These are phyloP conservation scores for Pseudogymnoascus sp. DNA, from an alignment of 2,329 filamentous ascomycete species.

Conservation along the genomic window DNA sequence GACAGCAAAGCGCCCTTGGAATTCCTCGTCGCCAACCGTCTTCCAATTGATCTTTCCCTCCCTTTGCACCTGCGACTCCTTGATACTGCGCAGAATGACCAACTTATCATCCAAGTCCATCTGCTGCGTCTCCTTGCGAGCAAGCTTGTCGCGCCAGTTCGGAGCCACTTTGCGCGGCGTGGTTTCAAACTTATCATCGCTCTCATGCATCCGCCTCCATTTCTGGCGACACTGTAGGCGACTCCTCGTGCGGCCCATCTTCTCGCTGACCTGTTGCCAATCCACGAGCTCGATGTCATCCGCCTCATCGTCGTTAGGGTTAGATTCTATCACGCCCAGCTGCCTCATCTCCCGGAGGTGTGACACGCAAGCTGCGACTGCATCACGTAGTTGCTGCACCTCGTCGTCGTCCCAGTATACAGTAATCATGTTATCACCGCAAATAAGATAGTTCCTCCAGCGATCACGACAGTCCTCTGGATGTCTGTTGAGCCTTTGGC, in stretches of 20 bases:
- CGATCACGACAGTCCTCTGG: constrained; percentile 63
- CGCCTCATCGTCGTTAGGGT: constrained; percentile 29
- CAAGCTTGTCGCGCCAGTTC: constrained; percentile 40
- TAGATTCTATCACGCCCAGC: constrained; percentile 23
- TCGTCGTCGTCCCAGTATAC: constrained; percentile 57
- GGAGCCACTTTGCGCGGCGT: constrained; percentile 17
- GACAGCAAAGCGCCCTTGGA: constrained; percentile 34
- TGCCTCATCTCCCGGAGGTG: constrained; percentile 38
- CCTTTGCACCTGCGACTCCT: constrained; percentile 34
- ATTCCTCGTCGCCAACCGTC: constrained; percentile 37
- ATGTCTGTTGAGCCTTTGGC: constrained; percentile 55
- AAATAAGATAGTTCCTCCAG: constrained; percentile 61
- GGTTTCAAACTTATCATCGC: constrained; percentile 21
- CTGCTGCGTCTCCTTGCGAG: constrained; percentile 36
- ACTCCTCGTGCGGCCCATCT: constrained; percentile 56
- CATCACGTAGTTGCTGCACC: constrained; percentile 45
- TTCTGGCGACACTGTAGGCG: constrained; percentile 64
- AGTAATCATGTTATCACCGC: constrained; percentile 44
- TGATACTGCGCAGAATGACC: constrained; percentile 39
- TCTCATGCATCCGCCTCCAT: constrained; percentile 49
- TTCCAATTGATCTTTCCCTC: constrained; percentile 48
- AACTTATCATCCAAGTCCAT: constrained; percentile 43
- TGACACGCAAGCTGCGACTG: constrained; percentile 48
- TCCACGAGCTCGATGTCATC: constrained; percentile 41
- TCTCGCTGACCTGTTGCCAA: constrained; percentile 58